A percentile compares a stretch with the other conserved stretches of the same genome.
Evolutionary conservation across 306 rosid genomes (phyloP).

Genomic region (Quercus mongolica): DNA sequence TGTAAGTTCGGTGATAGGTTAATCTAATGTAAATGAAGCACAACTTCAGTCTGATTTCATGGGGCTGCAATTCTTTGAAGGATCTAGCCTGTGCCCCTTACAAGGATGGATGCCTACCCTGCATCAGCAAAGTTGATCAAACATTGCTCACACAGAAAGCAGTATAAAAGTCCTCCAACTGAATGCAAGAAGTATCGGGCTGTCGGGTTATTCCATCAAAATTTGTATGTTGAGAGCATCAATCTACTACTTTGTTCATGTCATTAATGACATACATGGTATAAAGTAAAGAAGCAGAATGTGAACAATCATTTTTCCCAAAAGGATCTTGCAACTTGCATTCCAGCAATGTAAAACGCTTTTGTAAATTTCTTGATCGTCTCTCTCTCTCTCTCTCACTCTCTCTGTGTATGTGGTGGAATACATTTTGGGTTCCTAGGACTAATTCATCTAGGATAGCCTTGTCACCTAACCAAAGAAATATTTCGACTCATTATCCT

Average conservation of each 20-base stretch:
- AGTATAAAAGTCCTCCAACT: constrained; percentile 4
- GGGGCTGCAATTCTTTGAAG: background rate
- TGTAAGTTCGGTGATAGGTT: constrained; percentile 19
- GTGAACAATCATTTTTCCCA: constrained; percentile 11
- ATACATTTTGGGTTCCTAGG: background rate
- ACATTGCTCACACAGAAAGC: constrained; percentile 3
- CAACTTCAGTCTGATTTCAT: constrained; percentile 11
- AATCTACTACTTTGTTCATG: constrained; percentile 17
- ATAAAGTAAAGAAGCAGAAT: constrained; percentile 12
- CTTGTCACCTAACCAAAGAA: too few species aligned
- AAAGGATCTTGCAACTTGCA: constrained; percentile 1
- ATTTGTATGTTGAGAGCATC: background rate
- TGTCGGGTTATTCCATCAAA: background rate
- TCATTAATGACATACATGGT: background rate
- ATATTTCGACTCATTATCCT: background rate
- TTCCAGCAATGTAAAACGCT: constrained; percentile 2
- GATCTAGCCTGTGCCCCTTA: background rate
- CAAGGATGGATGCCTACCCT: constrained; percentile 3
- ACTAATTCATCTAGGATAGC: background rate
- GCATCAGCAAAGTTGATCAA: background rate
- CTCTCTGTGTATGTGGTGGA: background rate
- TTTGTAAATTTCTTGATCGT: background rate
- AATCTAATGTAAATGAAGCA: constrained; percentile 23
- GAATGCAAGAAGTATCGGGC: background rate
- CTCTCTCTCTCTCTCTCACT: background rate